Evolutionary conservation across 805 yeast species (phyloP).

Genomic region (Ogataea minuta): DNA sequence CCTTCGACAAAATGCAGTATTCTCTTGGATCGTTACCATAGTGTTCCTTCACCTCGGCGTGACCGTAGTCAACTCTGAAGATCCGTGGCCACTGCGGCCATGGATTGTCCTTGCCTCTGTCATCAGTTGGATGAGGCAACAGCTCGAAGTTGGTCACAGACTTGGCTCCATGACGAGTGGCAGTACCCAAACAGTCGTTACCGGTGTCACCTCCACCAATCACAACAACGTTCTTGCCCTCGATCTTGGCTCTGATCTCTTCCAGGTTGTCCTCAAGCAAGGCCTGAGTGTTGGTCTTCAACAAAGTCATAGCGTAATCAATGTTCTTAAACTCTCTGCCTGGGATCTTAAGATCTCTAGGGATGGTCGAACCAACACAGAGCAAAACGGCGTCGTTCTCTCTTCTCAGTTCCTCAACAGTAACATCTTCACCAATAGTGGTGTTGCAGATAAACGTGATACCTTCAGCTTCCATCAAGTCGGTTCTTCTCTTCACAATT

Average conservation of each 20-base stretch:
- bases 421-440: constrained; percentile 80
- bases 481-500: constrained; percentile 89
- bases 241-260: constrained; percentile 64
- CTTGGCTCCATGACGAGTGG: constrained; percentile 95
- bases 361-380: constrained; percentile 94
- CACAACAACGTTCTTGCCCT: constrained; percentile 89
- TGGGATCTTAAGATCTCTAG: constrained; percentile 91
- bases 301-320: constrained; percentile 91
- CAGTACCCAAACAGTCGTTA: constrained; percentile 97
- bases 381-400: constrained; percentile 80
- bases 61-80: constrained; percentile 97
- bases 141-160: constrained; percentile 92
- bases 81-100: constrained; percentile 99
- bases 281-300: constrained; percentile 86
- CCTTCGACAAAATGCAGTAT: constrained; percentile 91
- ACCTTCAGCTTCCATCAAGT: constrained; percentile 88
- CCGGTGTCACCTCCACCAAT: constrained; percentile 99
- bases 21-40: constrained; percentile 98
- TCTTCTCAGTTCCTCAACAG: constrained; percentile 64
- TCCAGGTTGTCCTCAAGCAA: constrained; percentile 78
- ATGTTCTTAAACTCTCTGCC: constrained; percentile 90
- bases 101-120: constrained; percentile 91
- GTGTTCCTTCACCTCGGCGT: constrained; percentile 89
- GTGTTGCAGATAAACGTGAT: constrained; percentile 72
- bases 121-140: constrained; percentile 85